Base-by-base conservation (phyloP, 352 stramenopile genomes). In the Globisporangium nodosum region DNA sequence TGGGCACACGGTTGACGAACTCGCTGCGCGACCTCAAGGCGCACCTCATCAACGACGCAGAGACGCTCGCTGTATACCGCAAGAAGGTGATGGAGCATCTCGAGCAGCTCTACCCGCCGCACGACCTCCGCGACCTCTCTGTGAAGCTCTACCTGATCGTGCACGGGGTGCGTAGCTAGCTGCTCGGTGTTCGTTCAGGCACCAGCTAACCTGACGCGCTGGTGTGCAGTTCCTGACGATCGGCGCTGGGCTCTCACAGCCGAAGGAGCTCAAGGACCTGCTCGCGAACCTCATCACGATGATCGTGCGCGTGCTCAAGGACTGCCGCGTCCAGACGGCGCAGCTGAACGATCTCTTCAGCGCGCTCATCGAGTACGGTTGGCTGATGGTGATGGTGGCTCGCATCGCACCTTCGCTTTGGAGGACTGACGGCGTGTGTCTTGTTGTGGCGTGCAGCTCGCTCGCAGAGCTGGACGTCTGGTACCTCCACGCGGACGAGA, bases 191-290 rank as follows among this genome's bases (percentile, higher is more conserved):
- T 37, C 18, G 5, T 47, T 5, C 12, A 47, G 16, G 37, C 35
- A 35, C 0, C 31, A 35, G 31, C 31, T 35, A 35, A 8, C 33
- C 8, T 12, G 8, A 39, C 33, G 33, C 5, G 0, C 11, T 21
- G 5, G 21, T 49, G 30, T 5, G 13, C 18, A 76, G 68, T 65
- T 92, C 42, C 48, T 92, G 52, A 85, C 80, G 21, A 90, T 92
- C 49, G 82, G 82, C 21, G 82, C 79, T 20, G 79, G 78, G 12
- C 63, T 92, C 45, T 92, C 82, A 16, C 80, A 90, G 63, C 74
- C 78, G 3, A 90, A 92, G 54, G 82, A 90, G 49, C 65, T 90
- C 35, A 87, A 89, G 49, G 74, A 89, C 45, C 45, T 89, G 11
- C 61, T 90, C 33, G 78, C 80, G 37, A 76, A 90, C 60, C 70